These are phyloP conservation scores for Diaporthe capsici DNA, from an alignment of 2,329 filamentous ascomycete species.

Conservation along the genomic window DNA sequence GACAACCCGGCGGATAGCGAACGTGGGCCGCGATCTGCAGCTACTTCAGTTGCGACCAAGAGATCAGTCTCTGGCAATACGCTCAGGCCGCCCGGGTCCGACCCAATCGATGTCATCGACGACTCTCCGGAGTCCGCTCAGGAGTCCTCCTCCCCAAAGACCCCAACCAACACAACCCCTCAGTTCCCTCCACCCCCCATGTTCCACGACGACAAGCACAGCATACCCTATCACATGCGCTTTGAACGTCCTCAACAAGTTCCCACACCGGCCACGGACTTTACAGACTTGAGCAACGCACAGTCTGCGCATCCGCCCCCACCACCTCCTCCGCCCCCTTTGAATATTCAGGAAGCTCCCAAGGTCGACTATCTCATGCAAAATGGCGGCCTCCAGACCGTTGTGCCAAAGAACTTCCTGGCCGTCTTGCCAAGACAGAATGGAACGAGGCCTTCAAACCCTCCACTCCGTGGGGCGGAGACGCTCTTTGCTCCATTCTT, in stretches of 20 bases:
- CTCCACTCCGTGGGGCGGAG: conserved; percentile 76
- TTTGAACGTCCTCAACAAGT: conserved; percentile 56
- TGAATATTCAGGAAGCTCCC: conserved; percentile 79
- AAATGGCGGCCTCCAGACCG: conserved; percentile 83
- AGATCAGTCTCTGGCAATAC: conserved; percentile 53
- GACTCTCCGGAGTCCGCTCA: conserved; percentile 65
- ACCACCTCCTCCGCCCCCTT: conserved; percentile 82
- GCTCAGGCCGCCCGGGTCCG: conserved; percentile 48
- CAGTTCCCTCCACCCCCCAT: conserved; percentile 63
- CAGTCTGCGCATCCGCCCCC: conserved; percentile 61
- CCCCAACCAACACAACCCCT: conserved; percentile 67
- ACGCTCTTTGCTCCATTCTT: conserved; percentile 87
- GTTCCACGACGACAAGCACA: conserved; percentile 57
- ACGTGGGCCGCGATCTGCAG: conserved; percentile 27
- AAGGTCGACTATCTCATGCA: conserved; percentile 93
- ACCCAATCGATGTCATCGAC: conserved; percentile 59
- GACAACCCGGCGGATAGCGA: conserved; percentile 40
- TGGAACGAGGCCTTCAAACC: conserved; percentile 71
- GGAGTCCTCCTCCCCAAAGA: conserved; percentile 69
- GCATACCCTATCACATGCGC: conserved; percentile 52
- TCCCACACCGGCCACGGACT: conserved; percentile 56
- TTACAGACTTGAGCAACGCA: conserved; percentile 57
- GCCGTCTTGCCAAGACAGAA: conserved; percentile 71
- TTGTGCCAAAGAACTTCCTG: conserved; percentile 81
- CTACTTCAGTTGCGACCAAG: conserved; percentile 45